Base-by-base conservation (phyloP, 2,329 filamentous ascomycete genomes). In the Emergomyces pasteurianus region DNA sequence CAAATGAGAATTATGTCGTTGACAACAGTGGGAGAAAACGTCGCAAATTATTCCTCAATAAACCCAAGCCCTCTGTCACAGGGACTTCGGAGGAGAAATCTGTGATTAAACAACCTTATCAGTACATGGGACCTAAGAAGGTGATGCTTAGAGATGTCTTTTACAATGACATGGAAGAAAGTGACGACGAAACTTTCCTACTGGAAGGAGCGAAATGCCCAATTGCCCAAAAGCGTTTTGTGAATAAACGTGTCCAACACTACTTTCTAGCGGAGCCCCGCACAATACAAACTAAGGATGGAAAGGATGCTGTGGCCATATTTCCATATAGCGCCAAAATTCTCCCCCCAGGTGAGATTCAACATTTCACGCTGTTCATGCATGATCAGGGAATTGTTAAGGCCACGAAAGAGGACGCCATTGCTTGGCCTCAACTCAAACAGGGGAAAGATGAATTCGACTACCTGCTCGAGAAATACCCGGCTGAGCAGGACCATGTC, bases 391-490 rank as follows among this genome's bases (percentile, higher is more conserved):
- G 66, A 23, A 66, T 61, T 43, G 62, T 70, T 16, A 58, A 62
- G 38, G 67, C 68, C 55, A 69, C 64, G 18, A 67, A 69, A 58
- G 70, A 74, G 62, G 61, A 66, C 6, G 60, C 68, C 7, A 43
- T 64, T 31, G 63, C 69, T 23, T 72, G 71, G 70, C 69, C 69
- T n/a, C 63, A 71, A 36, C 57, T 72, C 47, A 50, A 63, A 34
- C 23, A 60, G 9, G 34, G 59, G 40, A 67, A 34, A 36, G 52
- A 69, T 57, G 65, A 68, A 1, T 70, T 70, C 52, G 66, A 70
- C 18, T 71, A 72, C 60, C 66, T 78, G 16, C 67, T 81, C 8
- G 64, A 75, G 18, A 78, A 77, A 61, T 79, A 80, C 60, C 73
- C 71, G n/a, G 66, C 68, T 8, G 63, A 73, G 36, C 73, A 72